Percentiles rank a stretch among this genome's conserved stretches.
These are phyloP conservation scores for Sarocladium kiliense DNA, from an alignment of 2,329 filamentous ascomycete species.

Conservation along the genomic window DNA sequence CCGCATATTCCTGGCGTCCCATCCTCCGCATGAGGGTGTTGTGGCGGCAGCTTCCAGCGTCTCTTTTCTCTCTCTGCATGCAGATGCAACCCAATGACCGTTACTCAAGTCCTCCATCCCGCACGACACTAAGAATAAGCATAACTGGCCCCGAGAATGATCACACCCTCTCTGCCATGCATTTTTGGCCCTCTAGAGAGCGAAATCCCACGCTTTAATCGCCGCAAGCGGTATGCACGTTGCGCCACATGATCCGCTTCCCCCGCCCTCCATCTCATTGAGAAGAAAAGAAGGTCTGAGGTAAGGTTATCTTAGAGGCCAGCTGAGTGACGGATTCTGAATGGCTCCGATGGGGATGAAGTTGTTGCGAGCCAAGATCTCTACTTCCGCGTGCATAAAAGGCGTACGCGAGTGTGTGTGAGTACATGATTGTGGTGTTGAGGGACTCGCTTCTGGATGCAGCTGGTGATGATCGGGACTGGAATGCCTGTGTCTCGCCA, in stretches of 20 bases:
- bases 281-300: neutral
- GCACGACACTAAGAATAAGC: constrained; percentile 4
- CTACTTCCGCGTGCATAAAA: too few species aligned
- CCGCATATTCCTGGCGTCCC: too few species aligned
- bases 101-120: neutral
- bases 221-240: neutral
- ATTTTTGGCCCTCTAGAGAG: too few species aligned
- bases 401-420: too few species aligned
- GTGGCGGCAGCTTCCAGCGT: neutral
- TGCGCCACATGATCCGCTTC: neutral
- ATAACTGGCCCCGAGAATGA: neutral
- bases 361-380: too few species aligned
- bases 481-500: neutral
- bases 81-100: neutral
- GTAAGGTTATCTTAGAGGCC: neutral
- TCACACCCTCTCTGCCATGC: neutral
- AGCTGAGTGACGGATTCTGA: neutral
- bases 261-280: neutral
- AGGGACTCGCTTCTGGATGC: neutral
- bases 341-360: neutral
- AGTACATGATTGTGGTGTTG: neutral
- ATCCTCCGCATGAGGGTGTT: neutral
- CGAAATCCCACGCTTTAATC: too few species aligned
- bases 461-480: neutral
- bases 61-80: neutral